phyloP scores from a whole-genome alignment of 805 yeast genomes.

The Nakazawaea siamensis region DNA sequence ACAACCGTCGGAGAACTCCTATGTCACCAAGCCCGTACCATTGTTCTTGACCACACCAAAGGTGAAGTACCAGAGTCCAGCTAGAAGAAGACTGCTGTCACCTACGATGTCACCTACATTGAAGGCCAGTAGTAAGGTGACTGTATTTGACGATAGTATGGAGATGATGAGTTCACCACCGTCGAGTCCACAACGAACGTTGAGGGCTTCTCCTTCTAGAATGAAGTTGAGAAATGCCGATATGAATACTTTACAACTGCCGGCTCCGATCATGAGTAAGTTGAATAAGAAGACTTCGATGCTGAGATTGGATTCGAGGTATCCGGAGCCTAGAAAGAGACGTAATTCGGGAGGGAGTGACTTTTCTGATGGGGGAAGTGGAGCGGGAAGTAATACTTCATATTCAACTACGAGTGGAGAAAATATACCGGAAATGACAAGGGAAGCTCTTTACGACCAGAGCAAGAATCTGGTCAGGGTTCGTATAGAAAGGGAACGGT shows the following conservation, averaged over 20 bases:
- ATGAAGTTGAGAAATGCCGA: slow-evolving; percentile 7
- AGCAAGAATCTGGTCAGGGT: slow-evolving; percentile 24
- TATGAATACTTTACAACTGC: neutral
- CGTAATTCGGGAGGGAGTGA: slow-evolving; percentile 8
- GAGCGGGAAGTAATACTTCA: slow-evolving; percentile 12
- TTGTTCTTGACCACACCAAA: slow-evolving; percentile 9
- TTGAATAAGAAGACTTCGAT: slow-evolving; percentile 15
- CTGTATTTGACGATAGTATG: slow-evolving; percentile 2
- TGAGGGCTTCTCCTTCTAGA: slow-evolving; percentile 7
- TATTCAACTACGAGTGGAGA: slow-evolving; percentile 12
- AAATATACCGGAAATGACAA: slow-evolving; percentile 13
- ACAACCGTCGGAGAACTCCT: slow-evolving; percentile 8
- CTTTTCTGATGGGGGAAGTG: slow-evolving; percentile 5
- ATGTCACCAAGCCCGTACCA: slow-evolving; percentile 9
- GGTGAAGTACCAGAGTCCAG: slow-evolving; percentile 9
- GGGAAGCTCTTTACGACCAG: slow-evolving; percentile 19
- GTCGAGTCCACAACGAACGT: slow-evolving; percentile 3
- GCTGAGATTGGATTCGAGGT: slow-evolving; percentile 15
- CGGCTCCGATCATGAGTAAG: neutral
- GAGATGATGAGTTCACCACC: slow-evolving; percentile 6
- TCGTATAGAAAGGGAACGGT: slow-evolving; percentile 25
- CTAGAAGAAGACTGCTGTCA: slow-evolving; percentile 1
- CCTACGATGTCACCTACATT: slow-evolving; percentile 1
- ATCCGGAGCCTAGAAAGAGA: slow-evolving; percentile 11
- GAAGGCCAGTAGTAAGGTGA: slow-evolving; percentile 2